phyloP scores from a whole-genome alignment of 768 basidiomycete species.

The Termitomyces sp. region DNA sequence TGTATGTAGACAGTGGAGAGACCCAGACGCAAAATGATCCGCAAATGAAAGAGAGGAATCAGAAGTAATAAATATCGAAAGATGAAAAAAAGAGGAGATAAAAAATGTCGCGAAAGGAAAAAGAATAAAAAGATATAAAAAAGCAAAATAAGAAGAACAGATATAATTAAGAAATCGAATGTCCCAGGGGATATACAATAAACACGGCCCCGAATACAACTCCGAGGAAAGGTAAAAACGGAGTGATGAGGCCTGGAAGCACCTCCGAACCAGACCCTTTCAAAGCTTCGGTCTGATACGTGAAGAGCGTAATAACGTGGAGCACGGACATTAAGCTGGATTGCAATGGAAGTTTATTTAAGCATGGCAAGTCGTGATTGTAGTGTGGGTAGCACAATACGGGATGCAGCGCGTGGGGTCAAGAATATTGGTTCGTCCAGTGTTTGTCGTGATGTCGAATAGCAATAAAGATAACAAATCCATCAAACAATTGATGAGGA shows the following conservation, averaged over 20 bases:
- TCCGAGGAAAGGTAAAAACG: slow-evolving; percentile 6
- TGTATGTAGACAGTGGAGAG: neutral
- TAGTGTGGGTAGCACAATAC: slow-evolving; percentile 9
- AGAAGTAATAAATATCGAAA: slow-evolving; percentile 6
- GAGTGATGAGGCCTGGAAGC: neutral
- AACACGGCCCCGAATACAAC: neutral
- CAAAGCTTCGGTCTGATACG: slow-evolving; percentile 9
- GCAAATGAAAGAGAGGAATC: neutral
- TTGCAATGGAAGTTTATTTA: slow-evolving; percentile 7
- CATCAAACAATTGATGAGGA: slow-evolving; percentile 22
- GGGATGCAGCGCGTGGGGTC: neutral
- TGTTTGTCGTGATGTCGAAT: slow-evolving; percentile 10
- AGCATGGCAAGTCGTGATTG: slow-evolving; percentile 9
- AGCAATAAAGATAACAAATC: slow-evolving; percentile 21
- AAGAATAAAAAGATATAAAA: neutral
- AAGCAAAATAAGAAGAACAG: neutral
- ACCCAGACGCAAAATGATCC: slow-evolving; percentile 2
- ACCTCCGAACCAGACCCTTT: neutral
- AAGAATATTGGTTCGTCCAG: slow-evolving; percentile 8
- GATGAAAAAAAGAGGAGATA: neutral
- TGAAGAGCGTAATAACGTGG: slow-evolving; percentile 9
- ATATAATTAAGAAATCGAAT: neutral
- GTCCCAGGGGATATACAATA: slow-evolving; percentile 10
- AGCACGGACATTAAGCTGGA: slow-evolving; percentile 9
- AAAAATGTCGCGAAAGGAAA: neutral